Base-by-base conservation (phyloP, 2,329 filamentous ascomycete species). In the Hortaea werneckii region DNA sequence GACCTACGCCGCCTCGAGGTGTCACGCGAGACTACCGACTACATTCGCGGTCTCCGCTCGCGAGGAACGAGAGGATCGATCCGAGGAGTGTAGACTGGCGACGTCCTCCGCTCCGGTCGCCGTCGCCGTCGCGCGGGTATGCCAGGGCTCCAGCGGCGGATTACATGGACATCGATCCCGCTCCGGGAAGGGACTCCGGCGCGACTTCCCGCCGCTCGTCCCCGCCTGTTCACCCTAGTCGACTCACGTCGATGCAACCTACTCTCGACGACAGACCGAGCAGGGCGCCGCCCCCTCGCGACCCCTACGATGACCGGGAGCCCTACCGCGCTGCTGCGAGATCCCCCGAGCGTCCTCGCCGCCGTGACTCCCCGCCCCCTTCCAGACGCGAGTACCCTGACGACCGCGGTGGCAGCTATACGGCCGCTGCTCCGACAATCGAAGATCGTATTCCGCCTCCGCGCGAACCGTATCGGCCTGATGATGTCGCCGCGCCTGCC, bases 171-270 rank as follows among this genome's bases (percentile, higher is more conserved):
- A 70, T 74, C 42, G 67, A 70, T 37, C 77, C 20, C 20, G 20
- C 20, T 20, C 2, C 75, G 20, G 74, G 70, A 20, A 65, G 72
- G 46, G 74, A 72, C 35, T 82, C 79, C 6, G 72, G 65, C 13
- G 63, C 71, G 13, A 79, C 75, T 29, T 82, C 79, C 20, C 73
- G 78, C 46, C 71, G 77, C 41, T 80, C 80, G 6, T 82, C 80
- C 5, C 80, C 80, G 11, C 75, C 68, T 9, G 63, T 75, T 10
- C 76, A 79, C 54, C 70, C 72, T 11, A 79, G 78, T 52, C 70
- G 75, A 53, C 58, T 69, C 42, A 69, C 66, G 41, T 56, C 71
- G 12, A 12, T 39, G 13, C 51, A 53, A 26, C 42, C 63, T 56
- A 32, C 56, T 56, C 40, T 48, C 42, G 63, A 65, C 6, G 65